These are phyloP conservation scores for Chaetomiaceae sp. DNA, from an alignment of 2,329 filamentous ascomycete species.

Conservation along the genomic window DNA sequence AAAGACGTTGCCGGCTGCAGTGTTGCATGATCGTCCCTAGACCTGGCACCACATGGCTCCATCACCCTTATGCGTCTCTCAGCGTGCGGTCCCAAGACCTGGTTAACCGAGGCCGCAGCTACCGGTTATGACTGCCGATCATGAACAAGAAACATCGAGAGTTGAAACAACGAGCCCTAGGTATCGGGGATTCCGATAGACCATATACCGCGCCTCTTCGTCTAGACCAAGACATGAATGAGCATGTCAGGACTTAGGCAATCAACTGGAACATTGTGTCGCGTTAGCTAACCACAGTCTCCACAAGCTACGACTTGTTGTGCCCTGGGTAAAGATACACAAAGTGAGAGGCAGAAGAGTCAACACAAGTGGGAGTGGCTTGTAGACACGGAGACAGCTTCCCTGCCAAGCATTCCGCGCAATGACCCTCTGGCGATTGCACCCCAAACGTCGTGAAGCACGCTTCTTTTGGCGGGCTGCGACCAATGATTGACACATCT, in stretches of 20 bases:
- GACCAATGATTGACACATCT: not conserved
- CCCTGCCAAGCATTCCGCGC: not conserved
- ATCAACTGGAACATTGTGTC: no score
- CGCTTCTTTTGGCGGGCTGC: constrained; percentile 17
- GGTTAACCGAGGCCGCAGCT: constrained; percentile 1
- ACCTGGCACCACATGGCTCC: constrained; percentile 11
- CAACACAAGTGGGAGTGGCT: no score
- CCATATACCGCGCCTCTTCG: no score
- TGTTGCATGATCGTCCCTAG: constrained; percentile 22
- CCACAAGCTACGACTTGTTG: no score
- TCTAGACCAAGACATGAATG: no score
- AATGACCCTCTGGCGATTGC: not conserved
- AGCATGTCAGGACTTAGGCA: no score
- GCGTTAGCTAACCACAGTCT: no score
- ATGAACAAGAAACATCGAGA: not conserved
- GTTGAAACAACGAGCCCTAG: not conserved
- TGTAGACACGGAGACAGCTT: no score
- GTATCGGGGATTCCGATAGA: no score
- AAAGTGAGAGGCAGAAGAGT: no score
- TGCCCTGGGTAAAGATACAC: no score
- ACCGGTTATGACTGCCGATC: not conserved
- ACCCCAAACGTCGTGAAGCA: not conserved
- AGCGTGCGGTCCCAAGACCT: not conserved
- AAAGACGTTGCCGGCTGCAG: constrained; percentile 15
- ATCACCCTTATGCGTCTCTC: constrained; percentile 19